Evolutionary conservation across 2,329 filamentous ascomycete genomes (phyloP).

Genomic region (Tolypocladium ophioglossoides): DNA sequence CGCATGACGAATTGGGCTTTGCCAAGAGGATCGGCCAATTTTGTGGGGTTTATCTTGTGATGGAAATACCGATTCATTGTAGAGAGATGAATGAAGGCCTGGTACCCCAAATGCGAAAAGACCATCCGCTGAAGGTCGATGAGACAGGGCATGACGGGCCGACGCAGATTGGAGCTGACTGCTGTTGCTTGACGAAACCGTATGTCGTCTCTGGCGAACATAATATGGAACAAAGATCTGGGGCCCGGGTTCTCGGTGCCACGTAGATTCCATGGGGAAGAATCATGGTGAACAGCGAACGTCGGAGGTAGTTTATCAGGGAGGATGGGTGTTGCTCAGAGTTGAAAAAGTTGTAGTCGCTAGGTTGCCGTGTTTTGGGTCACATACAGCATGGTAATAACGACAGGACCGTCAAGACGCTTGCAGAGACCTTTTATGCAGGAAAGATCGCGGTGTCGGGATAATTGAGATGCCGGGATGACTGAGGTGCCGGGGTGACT

Average conservation of each 20-base stretch:
- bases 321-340: not conserved
- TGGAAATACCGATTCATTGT: constrained; percentile 24
- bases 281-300: constrained; percentile 14
- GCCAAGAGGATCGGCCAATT: constrained; percentile 21
- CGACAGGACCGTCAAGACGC: not conserved
- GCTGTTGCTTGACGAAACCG: not conserved
- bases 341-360: no score
- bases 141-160: constrained; percentile 9
- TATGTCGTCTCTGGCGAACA: not conserved
- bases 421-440: not conserved
- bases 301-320: not conserved
- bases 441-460: no score
- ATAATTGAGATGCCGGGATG: no score
- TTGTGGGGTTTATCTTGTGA: constrained; percentile 19
- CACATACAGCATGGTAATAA: not conserved
- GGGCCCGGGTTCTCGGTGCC: constrained; percentile 9
- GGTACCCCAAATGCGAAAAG: constrained; percentile 25
- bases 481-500: no score
- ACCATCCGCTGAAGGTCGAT: constrained; percentile 23
- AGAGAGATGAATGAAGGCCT: constrained; percentile 27
- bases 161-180: not conserved
- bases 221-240: not conserved
- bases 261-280: constrained; percentile 13
- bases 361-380: no score
- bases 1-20: constrained; percentile 30